Evolutionary conservation across 2,329 filamentous ascomycete species (phyloP).

Genomic region (Sclerotinia glacialis): DNA sequence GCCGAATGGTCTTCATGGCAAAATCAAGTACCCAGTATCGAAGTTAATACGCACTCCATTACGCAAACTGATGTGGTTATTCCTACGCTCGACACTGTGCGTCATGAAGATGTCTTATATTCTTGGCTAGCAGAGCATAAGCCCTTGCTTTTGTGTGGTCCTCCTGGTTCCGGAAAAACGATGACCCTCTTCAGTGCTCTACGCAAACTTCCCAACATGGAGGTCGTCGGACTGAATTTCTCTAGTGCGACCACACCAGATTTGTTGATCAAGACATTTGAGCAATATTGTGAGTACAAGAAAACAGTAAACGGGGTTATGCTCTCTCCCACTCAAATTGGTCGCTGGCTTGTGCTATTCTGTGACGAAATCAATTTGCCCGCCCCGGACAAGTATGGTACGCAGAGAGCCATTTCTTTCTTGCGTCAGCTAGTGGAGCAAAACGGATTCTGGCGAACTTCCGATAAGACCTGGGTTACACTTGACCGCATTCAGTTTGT

Average conservation of each 20-base stretch:
- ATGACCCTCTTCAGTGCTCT: slow-evolving; percentile 99
- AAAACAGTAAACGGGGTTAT: slow-evolving; percentile 96
- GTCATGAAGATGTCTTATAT: slow-evolving; percentile 98
- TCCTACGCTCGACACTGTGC: slow-evolving; percentile 92
- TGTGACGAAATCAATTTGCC: slow-evolving; percentile 99
- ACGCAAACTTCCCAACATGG: slow-evolving; percentile 96
- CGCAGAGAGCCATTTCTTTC: slow-evolving; percentile 96
- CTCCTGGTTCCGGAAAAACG: slow-evolving; percentile 97
- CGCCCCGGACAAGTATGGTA: slow-evolving; percentile 95
- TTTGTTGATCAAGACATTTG: slow-evolving; percentile 96
- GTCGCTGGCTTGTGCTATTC: slow-evolving; percentile 96
- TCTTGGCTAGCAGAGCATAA: slow-evolving; percentile 99
- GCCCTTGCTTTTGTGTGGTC: slow-evolving; percentile 91
- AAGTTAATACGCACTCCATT: slow-evolving; percentile 97
- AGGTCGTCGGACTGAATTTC: slow-evolving; percentile 98
- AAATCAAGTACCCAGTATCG: slow-evolving; percentile 86
- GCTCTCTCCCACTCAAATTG: slow-evolving; percentile 93
- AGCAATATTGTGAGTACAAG: slow-evolving; percentile 99
- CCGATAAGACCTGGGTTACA: slow-evolving; percentile 96
- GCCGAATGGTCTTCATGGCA: slow-evolving; percentile 93
- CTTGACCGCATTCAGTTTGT: slow-evolving; percentile 98
- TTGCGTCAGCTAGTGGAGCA: slow-evolving; percentile 96
- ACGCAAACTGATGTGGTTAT: slow-evolving; percentile 98
- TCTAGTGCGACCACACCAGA: slow-evolving; percentile 98
- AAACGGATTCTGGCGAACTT: slow-evolving; percentile 98